Evolutionary conservation across 2,329 filamentous ascomycete genomes (phyloP).

Genomic region (Sporothrix phasma): DNA sequence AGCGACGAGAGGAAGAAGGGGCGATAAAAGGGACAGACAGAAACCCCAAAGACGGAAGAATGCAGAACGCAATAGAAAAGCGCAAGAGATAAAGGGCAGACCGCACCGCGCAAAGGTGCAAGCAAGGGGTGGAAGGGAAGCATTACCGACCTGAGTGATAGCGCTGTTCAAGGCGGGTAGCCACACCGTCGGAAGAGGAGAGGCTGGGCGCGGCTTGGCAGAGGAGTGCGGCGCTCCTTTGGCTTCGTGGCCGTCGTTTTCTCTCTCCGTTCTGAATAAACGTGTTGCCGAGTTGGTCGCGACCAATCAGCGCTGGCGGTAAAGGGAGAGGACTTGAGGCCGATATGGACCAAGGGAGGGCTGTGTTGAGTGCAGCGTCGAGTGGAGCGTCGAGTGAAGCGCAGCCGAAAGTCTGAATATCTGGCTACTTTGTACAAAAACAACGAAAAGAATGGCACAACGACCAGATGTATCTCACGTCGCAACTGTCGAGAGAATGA

Average conservation of each 20-base stretch:
- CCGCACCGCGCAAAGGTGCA: neutral
- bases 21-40: neutral
- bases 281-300: neutral
- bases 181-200: constrained; percentile 14
- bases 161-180: constrained; percentile 3
- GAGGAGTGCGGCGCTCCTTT: neutral
- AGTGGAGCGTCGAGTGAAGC: no score
- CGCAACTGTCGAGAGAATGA: no score
- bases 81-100: constrained; percentile 8
- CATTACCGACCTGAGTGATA: constrained; percentile 7
- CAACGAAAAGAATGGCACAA: neutral
- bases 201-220: constrained; percentile 11
- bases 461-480: no score
- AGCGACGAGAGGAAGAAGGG: neutral
- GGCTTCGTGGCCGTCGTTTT: neutral
- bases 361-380: neutral
- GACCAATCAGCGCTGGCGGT: neutral
- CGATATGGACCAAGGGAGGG: no score
- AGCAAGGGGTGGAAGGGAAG: neutral
- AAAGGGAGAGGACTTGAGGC: no score
- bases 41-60: neutral
- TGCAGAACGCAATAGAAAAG: neutral
- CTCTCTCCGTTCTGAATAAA: neutral
- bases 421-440: no score
- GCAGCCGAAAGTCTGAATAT: no score